Base-by-base conservation (phyloP, 768 basidiomycete genomes). In the Phylloporus scabripes region DNA sequence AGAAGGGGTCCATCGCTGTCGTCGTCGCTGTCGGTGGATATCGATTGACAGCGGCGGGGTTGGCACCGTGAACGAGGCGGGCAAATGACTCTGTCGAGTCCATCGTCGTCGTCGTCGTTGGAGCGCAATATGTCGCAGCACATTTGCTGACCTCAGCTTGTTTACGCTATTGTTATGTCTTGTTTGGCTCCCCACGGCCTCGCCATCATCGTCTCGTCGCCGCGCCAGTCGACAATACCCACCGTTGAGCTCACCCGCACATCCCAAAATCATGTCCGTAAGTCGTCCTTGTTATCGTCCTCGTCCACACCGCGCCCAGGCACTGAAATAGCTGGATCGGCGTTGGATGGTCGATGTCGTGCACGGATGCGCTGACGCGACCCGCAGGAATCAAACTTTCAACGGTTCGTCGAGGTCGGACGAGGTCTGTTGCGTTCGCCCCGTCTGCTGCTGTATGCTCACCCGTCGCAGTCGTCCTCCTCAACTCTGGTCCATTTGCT, bases 391-490 rank as follows among this genome's bases (percentile, higher is more conserved):
- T 93, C 90, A 63, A 92, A 84, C 69, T 98, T 97, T 80, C 85
- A 86, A 74, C 90, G 92, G 55, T 97, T 95, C 73, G 94, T 97
- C 66, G 89, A 99, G 82, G 92, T 97, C 69, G 95, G 95, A 67
- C 90, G 95, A 66, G 89, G 88, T 91, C 43, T 12, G 42, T 52
- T 20, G 24, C 28, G 2, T 42, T 7, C 9, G 7, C 18, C 39
- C 18, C 37, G 4, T 1, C 21, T 31, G 8, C 21, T 4, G 18
- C 1, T 29, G 3, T 11, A 2, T 28, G n/a, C 54, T 62, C 52
- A 62, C 7, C 32, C 32, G 0, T 26, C 12, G 9, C 11, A 60
- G 92, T 97, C 54, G 92, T 97, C 69, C 92, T 98, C 74, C 79
- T 98, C 75, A 89, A 87, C 70, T 70, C 84, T 50, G 95, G 95